Evolutionary conservation across 2,329 filamentous ascomycete species (phyloP), one percentile per base, ranked within the genome.

Genomic region (Sporothrix humicola): DNA sequence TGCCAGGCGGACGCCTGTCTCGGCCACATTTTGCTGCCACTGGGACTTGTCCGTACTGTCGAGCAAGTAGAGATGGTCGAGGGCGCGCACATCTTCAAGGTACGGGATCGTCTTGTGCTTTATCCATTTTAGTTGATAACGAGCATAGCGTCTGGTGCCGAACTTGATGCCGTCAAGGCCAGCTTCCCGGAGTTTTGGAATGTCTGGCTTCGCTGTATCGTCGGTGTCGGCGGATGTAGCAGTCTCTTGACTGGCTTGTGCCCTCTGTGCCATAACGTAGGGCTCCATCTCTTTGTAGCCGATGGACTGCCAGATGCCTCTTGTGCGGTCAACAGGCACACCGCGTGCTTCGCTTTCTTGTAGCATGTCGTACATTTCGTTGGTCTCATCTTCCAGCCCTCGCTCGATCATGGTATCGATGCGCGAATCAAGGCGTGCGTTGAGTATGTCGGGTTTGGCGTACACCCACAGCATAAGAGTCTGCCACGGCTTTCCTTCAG

Each of bases 221-320:
- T 4, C 63, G 10, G 23, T 5, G 15, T 65, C 68, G 15, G 17
- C 8, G 4, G 10, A 20, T 4, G 13, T 9, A 5, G 26, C 26
- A 2, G 37, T n/a, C 1, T 59, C 56, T 23, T 58, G 31, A n/a
- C 13, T 31, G 8, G 68, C 23, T 2, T 13, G 44, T 6, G 58
- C 59, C 26, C 65, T 58, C 7, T 65, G 42, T 10, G 76, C 76
- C 23, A 44, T 58, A 31, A 95, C 83, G 78, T 94, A 97, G 0
- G 89, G 86, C 73, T 92, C 87, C 79, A 98, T 92, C 79, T 99
- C 94, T 80, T 97, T 98, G 82, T 94, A 98, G 0, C 96, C 96
- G 75, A 99, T 99, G 0, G 95, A 96, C 71, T 97, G 92, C 94
- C 95, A 99, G 59, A 99, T 97, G 0, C 96, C 97, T 71, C 91